Evolutionary conservation across 495 filamentous ascomycete genomes (phyloP).

Genomic region (Neurospora pannonica): DNA sequence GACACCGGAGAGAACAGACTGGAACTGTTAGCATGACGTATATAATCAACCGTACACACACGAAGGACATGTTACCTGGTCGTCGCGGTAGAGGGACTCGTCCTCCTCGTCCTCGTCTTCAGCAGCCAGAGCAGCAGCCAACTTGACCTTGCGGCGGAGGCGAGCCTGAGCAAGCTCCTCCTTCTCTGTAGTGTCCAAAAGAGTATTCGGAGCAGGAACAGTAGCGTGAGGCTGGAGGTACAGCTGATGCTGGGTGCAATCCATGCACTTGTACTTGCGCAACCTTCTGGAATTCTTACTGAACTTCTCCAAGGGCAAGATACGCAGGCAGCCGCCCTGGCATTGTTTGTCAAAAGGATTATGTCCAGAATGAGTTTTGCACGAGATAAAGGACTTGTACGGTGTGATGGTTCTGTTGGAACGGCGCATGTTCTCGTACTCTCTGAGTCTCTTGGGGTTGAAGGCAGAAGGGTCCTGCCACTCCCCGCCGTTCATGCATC

Average conservation of each 20-base stretch:
- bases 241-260: neutral
- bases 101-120: neutral
- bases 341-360: conserved; percentile 22
- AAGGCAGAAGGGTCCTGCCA: conserved; percentile 28
- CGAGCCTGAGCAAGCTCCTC: neutral
- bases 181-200: neutral
- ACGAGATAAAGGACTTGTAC: conserved; percentile 16
- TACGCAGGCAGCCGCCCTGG: conserved; percentile 37
- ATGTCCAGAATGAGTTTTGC: conserved; percentile 11
- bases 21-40: neutral
- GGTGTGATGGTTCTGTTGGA: conserved; percentile 11
- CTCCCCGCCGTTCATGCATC: conserved; percentile 39
- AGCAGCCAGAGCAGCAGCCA: neutral
- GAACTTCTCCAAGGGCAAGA: conserved; percentile 43
- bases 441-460: conserved; percentile 36
- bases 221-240: neutral
- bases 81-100: neutral
- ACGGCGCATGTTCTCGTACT: conserved; percentile 18
- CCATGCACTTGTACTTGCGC: conserved; percentile 12
- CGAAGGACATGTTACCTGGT: neutral
- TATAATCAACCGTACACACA: neutral
- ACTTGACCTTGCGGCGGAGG: neutral
- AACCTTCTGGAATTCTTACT: conserved; percentile 46
- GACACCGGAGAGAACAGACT: neutral
- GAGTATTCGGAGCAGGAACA: neutral